A percentile compares a stretch with the other conserved stretches of the same genome.
phyloP scores from a whole-genome alignment of 2,329 filamentous ascomycete species.

The Mariannaea elegans region DNA sequence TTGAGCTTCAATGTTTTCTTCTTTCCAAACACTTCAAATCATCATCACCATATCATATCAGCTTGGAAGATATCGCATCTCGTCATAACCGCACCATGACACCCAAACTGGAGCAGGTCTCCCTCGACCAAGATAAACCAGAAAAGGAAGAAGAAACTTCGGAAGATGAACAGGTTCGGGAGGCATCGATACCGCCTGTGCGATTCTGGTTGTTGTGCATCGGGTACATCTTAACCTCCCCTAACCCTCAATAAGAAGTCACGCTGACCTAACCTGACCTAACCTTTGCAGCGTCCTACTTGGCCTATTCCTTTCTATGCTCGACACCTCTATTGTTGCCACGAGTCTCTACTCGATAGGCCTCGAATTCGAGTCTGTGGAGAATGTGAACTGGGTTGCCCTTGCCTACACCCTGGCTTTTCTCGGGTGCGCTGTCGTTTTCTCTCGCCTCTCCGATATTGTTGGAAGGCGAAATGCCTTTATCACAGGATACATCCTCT shows the following conservation, averaged over 20 bases:
- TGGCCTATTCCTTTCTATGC: constrained; percentile 65
- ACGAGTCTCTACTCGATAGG: constrained; percentile 66
- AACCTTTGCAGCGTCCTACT: constrained; percentile 52
- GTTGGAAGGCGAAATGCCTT: constrained; percentile 63
- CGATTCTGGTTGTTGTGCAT: constrained; percentile 47
- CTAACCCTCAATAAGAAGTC: neutral
- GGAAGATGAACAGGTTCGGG: constrained; percentile 9
- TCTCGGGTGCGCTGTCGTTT: constrained; percentile 64
- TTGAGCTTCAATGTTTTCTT: neutral
- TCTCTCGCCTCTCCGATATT: constrained; percentile 64
- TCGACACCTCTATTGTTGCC: constrained; percentile 69
- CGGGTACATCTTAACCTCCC: constrained; percentile 37
- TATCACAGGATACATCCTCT: constrained; percentile 59
- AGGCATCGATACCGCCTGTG: constrained; percentile 37
- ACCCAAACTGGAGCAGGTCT: neutral
- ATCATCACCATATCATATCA: neutral
- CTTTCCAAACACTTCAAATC: neutral
- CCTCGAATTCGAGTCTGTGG: constrained; percentile 56
- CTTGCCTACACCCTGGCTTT: constrained; percentile 66
- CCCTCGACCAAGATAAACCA: neutral
- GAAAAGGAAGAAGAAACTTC: neutral
- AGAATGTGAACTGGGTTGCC: constrained; percentile 62
- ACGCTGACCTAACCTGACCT: neutral
- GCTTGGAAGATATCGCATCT: neutral
- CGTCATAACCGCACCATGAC: neutral